Evolutionary conservation across 2,329 filamentous ascomycete genomes (phyloP), one percentile per base, ranked within the genome.

Genomic region (Penicillium sp.): DNA sequence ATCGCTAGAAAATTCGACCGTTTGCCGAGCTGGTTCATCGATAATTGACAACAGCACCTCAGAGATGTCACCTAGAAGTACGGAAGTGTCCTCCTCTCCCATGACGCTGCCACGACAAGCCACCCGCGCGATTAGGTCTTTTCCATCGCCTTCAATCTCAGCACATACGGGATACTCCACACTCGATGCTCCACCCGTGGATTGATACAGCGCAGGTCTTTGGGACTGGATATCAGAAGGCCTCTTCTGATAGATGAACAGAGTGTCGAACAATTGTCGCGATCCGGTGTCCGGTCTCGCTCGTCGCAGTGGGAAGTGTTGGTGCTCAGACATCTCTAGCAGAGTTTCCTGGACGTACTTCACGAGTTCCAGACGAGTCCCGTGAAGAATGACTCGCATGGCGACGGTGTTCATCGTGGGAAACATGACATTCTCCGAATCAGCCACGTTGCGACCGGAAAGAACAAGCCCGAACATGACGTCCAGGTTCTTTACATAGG

Each of bases 371-470:
- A 75, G 66, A 0, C 85, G 78, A 0, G 83, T 87, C 1, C 91
- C 91, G 68, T 95, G 90, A 2, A 97, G 74, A 2, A 93, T 83
- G 1, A 85, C 85, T 12, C 93, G 85, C 8, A 96, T 82, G 0
- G 90, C 86, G 0, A 97, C 88, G 0, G 93, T 97, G 72, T 96
- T 97, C 91, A 97, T 97, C 0, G 91, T 92, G 0, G 93, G 94
- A 70, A 97, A 97, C 72, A 93, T 83, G 13, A 94, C 77, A 28
- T 85, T 76, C 47, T 90, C 85, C 0, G 87, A 85, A 17, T 86
- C 84, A 50, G 91, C 88, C 10, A 87, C 88, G 60, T 95, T 91
- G n/a, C 94, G 86, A 17, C 94, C 93, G 0, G 92, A 93, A 13
- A 97, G 81, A 1, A 97, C 89, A 0, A 91, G 86, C 0, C 94